A percentile compares a stretch with the other conserved stretches of the same genome.
phyloP scores from a whole-genome alignment of 371 early-diverging fungal species.

The Mortierella sp. region DNA sequence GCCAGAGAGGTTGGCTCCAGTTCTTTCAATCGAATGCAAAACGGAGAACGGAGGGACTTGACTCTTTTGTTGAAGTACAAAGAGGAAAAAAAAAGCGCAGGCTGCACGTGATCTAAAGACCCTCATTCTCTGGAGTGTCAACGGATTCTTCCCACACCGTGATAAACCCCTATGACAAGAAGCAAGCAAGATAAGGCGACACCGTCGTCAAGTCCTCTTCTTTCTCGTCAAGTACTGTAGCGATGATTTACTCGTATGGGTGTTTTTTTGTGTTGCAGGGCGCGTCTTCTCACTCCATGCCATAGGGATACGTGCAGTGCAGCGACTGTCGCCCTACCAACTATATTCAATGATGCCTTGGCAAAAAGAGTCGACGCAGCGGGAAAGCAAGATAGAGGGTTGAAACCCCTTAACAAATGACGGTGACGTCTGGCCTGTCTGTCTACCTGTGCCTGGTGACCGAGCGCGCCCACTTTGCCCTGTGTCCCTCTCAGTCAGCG shows the following conservation, averaged over 20 bases:
- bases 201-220: no score
- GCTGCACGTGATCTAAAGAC: neutral
- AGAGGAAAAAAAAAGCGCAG: conserved; percentile 2
- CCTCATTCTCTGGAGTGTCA: neutral
- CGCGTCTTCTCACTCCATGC: no score
- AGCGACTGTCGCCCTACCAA: neutral
- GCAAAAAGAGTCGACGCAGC: neutral
- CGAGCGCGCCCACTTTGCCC: neutral
- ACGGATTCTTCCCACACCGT: neutral
- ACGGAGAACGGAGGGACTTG: neutral
- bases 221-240: neutral
- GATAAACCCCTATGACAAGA: neutral
- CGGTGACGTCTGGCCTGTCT: conserved; percentile 10
- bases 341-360: neutral
- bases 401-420: conserved; percentile 2
- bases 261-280: neutral
- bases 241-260: neutral
- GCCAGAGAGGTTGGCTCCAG: conserved; percentile 10
- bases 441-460: neutral
- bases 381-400: no score
- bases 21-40: neutral
- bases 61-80: neutral
- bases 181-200: neutral
- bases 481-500: neutral
- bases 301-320: no score